phyloP scores from a whole-genome alignment of 257 asterid genomes.

The Solanum boliviense region DNA sequence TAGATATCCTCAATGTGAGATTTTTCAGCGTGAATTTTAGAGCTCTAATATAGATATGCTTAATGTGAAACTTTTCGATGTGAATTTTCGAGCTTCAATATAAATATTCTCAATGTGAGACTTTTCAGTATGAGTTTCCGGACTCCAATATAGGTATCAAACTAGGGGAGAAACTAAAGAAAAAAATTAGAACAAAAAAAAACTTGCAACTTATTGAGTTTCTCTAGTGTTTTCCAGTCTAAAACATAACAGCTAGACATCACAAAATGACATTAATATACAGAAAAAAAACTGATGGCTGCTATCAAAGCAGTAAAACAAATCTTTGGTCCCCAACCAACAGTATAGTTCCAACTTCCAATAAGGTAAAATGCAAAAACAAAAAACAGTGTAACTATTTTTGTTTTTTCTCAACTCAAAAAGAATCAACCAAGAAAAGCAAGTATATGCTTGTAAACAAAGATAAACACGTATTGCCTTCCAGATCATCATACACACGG shows the following conservation, averaged over 20 bases:
- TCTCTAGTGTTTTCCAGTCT: background rate
- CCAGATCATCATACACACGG: background rate
- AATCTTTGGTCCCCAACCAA: background rate
- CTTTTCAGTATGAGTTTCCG: accelerated
- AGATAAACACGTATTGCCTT: background rate
- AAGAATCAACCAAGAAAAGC: background rate
- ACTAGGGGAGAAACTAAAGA: too few relatives aligned
- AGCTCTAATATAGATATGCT: too few relatives aligned
- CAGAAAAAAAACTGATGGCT: background rate
- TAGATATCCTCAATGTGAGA: too few relatives aligned
- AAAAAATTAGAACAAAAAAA: too few relatives aligned
- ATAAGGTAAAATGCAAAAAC: background rate
- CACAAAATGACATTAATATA: background rate
- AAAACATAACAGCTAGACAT: background rate
- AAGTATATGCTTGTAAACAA: background rate
- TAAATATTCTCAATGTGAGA: too few relatives aligned
- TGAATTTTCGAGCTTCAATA: too few relatives aligned
- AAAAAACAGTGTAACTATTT: too few relatives aligned
- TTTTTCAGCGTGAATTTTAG: too few relatives aligned
- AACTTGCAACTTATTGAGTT: background rate
- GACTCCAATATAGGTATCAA: too few relatives aligned
- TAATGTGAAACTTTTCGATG: too few relatives aligned
- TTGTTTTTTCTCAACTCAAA: background rate
- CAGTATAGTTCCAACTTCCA: background rate
- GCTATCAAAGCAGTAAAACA: background rate